Evolutionary conservation across 169 alveolate genomes (phyloP).

Genomic region (Plasmodium malariae): DNA sequence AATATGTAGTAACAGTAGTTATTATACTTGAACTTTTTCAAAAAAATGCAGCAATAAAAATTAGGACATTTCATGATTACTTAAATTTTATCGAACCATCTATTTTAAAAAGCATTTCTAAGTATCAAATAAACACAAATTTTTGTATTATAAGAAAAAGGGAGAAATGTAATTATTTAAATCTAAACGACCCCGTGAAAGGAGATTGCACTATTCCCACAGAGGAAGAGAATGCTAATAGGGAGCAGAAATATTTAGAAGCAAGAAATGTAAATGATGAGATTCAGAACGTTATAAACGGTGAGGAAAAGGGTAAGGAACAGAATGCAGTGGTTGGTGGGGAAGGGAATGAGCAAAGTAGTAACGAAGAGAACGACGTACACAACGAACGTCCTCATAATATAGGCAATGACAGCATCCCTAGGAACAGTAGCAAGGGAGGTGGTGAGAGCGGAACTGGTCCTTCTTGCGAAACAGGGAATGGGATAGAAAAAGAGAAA

Average conservation of each 20-base stretch:
- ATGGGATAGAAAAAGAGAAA: neutral
- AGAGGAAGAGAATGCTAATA: neutral
- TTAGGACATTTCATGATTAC: conserved; percentile 22
- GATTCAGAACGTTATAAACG: neutral
- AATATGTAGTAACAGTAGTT: conserved; percentile 4
- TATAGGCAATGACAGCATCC: too few species aligned
- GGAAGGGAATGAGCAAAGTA: neutral
- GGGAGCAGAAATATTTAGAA: neutral
- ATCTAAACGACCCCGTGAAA: neutral
- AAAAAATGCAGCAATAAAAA: conserved; percentile 37
- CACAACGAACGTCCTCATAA: neutral
- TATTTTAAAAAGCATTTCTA: conserved; percentile 6
- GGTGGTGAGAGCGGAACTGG: neutral
- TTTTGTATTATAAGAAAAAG: conserved; percentile 12
- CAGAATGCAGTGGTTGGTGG: neutral
- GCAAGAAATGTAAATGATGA: neutral
- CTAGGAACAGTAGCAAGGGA: neutral
- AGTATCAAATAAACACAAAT: conserved; percentile 22
- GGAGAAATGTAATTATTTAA: conserved; percentile 4
- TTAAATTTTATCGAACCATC: conserved; percentile 52
- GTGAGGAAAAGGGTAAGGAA: neutral
- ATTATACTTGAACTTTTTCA: conserved; percentile 12
- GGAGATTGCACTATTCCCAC: neutral
- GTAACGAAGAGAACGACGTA: neutral
- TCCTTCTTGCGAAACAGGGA: neutral